Percentiles rank a stretch among this genome's conserved stretches.
phyloP scores from a whole-genome alignment of 305 asterid species.

The Salvia sclarea region DNA sequence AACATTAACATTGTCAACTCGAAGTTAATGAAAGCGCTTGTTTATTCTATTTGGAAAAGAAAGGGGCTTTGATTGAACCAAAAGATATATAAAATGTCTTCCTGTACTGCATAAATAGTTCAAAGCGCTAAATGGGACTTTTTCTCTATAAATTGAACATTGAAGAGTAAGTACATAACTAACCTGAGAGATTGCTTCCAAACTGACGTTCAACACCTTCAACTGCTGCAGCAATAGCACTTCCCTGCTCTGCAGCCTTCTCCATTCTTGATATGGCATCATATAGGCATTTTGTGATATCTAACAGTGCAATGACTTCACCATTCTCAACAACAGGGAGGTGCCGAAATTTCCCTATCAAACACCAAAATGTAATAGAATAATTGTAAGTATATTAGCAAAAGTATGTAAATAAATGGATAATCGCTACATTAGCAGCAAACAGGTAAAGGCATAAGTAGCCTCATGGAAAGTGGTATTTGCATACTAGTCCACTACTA shows the following conservation, averaged over 20 bases:
- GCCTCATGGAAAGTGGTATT: conserved; percentile 19
- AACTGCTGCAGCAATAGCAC: conserved; percentile 95
- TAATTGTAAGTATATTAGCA: conserved; percentile 8
- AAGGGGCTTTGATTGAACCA: not conserved
- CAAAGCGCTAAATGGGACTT: not conserved
- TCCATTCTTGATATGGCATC: conserved; percentile 98
- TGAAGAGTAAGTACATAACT: conserved; percentile 42
- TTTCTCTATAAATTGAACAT: conserved; percentile 7
- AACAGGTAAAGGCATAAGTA: conserved; percentile 17
- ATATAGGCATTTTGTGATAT: conserved; percentile 92
- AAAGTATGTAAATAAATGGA: not conserved
- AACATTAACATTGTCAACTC: too few species aligned
- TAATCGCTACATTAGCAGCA: not conserved
- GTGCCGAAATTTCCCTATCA: conserved; percentile 88
- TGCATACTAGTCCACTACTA: conserved; percentile 21
- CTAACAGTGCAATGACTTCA: conserved; percentile 92
- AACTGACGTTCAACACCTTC: conserved; percentile 98
- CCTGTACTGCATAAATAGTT: not conserved
- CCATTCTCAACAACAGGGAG: conserved; percentile 99
- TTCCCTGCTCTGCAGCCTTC: conserved; percentile 98
- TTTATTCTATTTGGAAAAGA: not conserved
- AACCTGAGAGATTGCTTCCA: conserved; percentile 81
- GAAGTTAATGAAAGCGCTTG: too few species aligned
- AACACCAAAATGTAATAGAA: conserved; percentile 2
- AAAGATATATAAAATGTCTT: not conserved